Percentiles rank a stretch among this genome's conserved stretches.
These are phyloP conservation scores for Saposhnikovia divaricata DNA, from an alignment of 129 eudicot genomes.

Conservation along the genomic window DNA sequence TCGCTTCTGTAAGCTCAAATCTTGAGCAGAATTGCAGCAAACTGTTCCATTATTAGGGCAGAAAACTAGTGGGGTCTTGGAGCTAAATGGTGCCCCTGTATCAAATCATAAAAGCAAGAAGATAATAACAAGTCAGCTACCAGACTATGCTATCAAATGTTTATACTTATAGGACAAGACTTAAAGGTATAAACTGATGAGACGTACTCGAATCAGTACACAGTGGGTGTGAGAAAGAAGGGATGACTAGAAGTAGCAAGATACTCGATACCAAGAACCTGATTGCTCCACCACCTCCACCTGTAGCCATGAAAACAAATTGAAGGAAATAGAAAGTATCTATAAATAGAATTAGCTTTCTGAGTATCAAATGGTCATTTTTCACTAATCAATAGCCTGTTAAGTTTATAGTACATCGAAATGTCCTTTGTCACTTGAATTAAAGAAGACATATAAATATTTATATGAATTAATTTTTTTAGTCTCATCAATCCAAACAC, in stretches of 20 bases:
- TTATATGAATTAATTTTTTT: neutral
- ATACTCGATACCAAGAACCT: slow-evolving; percentile 6
- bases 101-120: slow-evolving; percentile 11
- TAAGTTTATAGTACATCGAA: neutral
- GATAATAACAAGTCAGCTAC: slow-evolving; percentile 3
- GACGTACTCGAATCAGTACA: slow-evolving; percentile 41
- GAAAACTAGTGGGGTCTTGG: slow-evolving; percentile 42
- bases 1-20: slow-evolving; percentile 38
- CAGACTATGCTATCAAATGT: slow-evolving; percentile 5
- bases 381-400: neutral
- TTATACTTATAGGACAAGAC: neutral
- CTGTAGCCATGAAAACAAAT: slow-evolving; percentile 13
- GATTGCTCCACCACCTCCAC: slow-evolving; percentile 13
- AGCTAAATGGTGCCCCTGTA: slow-evolving; percentile 51
- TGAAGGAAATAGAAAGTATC: slow-evolving; percentile 2
- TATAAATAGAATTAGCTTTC: neutral
- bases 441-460: neutral
- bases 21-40: slow-evolving; percentile 55
- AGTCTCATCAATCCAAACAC: neutral
- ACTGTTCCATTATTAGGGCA: slow-evolving; percentile 45
- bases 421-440: neutral
- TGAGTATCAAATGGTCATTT: neutral
- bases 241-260: slow-evolving; percentile 15
- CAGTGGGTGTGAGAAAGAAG: slow-evolving; percentile 34
- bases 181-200: neutral